Percentiles rank a stretch among this genome's conserved stretches.
These are phyloP conservation scores for Candida gorgasii DNA, from an alignment of 805 yeast species.

Conservation along the genomic window DNA sequence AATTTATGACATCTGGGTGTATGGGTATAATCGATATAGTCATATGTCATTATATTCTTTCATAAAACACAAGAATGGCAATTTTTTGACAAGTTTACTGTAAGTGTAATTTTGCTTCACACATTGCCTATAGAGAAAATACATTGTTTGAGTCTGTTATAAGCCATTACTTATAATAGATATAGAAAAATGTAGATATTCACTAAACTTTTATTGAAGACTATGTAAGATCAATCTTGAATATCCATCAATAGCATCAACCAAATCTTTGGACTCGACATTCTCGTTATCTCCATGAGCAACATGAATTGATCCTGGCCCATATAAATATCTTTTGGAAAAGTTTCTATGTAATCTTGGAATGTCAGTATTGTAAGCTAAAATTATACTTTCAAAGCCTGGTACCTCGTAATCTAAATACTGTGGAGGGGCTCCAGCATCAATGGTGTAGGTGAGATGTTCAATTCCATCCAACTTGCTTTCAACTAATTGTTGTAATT, in stretches of 20 bases:
- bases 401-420: conserved; percentile 58
- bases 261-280: conserved; percentile 48
- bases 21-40: background rate
- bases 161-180: conserved; percentile 36
- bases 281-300: conserved; percentile 63
- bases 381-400: conserved; percentile 57
- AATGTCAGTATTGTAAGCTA: conserved; percentile 51
- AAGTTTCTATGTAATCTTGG: conserved; percentile 27
- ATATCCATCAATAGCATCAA: conserved; percentile 55
- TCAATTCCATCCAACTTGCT: conserved; percentile 31
- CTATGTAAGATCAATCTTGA: conserved; percentile 35
- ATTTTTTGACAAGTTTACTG: conserved; percentile 15
- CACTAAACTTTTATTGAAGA: background rate
- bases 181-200: conserved; percentile 48
- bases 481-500: conserved; percentile 36
- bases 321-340: conserved; percentile 52
- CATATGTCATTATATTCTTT: background rate
- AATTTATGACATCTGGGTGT: background rate
- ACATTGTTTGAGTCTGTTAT: conserved; percentile 51
- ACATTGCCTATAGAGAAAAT: conserved; percentile 36
- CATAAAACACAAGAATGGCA: too few relatives aligned
- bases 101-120: conserved; percentile 20
- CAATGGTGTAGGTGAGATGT: conserved; percentile 21
- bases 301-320: conserved; percentile 64
- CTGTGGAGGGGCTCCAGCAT: conserved; percentile 38